Conservation (phyloP, 441 rosid species). For the Pelargonium exstipulatum region DNA sequence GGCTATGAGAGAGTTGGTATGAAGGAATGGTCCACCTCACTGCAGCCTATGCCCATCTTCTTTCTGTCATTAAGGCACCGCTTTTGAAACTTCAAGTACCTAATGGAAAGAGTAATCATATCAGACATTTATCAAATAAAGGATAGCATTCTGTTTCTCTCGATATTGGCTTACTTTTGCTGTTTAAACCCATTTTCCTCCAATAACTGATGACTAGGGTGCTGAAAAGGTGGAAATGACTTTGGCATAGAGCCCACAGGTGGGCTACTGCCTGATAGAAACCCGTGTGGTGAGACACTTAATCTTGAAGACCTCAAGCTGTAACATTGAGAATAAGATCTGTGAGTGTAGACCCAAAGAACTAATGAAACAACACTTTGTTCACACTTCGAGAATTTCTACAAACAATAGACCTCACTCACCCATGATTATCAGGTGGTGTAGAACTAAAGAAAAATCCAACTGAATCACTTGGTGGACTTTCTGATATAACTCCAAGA, state of each 20-base stretch:
- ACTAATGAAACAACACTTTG: not conserved
- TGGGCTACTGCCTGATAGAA: constrained; percentile 74
- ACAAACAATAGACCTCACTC: constrained; percentile 25
- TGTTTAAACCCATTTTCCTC: constrained; percentile 98
- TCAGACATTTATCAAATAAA: constrained; percentile 17
- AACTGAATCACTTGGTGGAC: constrained; percentile 89
- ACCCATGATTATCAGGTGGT: constrained; percentile 89
- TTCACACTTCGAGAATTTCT: not conserved
- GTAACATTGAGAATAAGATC: constrained; percentile 25
- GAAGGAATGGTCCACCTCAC: constrained; percentile 57
- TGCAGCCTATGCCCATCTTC: constrained; percentile 83
- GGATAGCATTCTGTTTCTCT: not conserved
- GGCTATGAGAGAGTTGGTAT: not conserved
- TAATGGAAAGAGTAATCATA: constrained; percentile 28
- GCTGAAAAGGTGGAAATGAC: constrained; percentile 87
- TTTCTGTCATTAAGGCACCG: constrained; percentile 89
- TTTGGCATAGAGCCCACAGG: constrained; percentile 95
- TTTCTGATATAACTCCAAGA: constrained; percentile 61
- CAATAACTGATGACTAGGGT: constrained; percentile 88
- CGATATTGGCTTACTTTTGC: constrained; percentile 62
- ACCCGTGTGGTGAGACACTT: constrained; percentile 71
- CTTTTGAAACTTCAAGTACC: constrained; percentile 85
- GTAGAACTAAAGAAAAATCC: constrained; percentile 95
- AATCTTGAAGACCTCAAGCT: constrained; percentile 72
- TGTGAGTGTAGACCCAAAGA: constrained; percentile 10